Conservation (phyloP, 2,329 filamentous ascomycete species). For the Cladosporium oxysporum region DNA sequence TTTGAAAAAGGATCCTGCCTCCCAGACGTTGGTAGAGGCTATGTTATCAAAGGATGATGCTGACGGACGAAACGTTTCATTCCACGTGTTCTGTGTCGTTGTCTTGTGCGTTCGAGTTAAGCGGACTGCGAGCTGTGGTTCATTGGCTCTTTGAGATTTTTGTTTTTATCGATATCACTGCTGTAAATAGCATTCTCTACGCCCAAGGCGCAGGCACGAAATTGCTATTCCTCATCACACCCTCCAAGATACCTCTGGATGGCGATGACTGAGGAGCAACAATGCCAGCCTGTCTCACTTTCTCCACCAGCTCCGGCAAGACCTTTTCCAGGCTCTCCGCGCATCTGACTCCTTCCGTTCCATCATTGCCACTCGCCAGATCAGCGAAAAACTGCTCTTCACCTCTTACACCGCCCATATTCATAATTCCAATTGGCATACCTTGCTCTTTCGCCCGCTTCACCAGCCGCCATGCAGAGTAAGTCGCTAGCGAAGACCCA, state of each 20-base stretch:
- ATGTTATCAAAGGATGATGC: not conserved
- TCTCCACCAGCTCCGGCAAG: slow-evolving; percentile 38
- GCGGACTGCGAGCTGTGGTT: not conserved
- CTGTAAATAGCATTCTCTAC: not conserved
- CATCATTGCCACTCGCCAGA: slow-evolving; percentile 49
- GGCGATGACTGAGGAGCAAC: not conserved
- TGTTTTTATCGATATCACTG: not conserved
- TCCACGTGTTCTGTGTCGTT: not conserved
- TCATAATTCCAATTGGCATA: slow-evolving; percentile 85
- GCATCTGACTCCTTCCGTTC: slow-evolving; percentile 42
- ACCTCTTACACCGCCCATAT: slow-evolving; percentile 79
- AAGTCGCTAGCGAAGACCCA: slow-evolving; percentile 89
- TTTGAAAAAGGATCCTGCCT: not conserved
- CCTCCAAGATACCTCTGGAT: not conserved
- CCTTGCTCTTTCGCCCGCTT: slow-evolving; percentile 78
- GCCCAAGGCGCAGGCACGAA: slow-evolving; percentile 27
- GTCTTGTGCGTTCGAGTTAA: not conserved
- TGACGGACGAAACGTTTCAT: not conserved
- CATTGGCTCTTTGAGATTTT: not conserved
- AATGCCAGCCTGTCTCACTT: slow-evolving; percentile 23
- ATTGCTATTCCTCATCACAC: slow-evolving; percentile 7
- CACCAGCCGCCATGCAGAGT: slow-evolving; percentile 88
- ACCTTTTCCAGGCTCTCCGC: slow-evolving; percentile 45
- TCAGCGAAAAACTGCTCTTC: slow-evolving; percentile 71
- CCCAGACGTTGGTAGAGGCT: slow-evolving; percentile 8